Evolutionary conservation across 2,329 filamentous ascomycete genomes (phyloP), one percentile per base, ranked within the genome.

Genomic region (Stromatinia cepivora): DNA sequence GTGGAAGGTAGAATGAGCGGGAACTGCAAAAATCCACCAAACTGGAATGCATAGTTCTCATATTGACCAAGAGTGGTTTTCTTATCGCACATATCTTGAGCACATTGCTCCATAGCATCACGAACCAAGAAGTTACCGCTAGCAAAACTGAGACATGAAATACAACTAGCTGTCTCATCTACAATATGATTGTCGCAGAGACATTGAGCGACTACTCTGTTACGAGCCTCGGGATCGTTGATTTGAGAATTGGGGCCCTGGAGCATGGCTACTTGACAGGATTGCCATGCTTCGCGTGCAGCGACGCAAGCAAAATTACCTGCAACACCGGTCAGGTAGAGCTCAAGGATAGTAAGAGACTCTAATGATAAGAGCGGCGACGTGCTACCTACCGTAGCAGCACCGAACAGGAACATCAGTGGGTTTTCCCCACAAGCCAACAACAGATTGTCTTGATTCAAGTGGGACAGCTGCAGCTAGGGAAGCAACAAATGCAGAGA

Each of bases 1-100:
- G 45, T 31, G 8, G 58, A 64, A 28, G 66, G 66, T 7, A 69
- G 45, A 9, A 45, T 42, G 5, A 69, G 50, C 2, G 66, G 66
- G 7, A 69, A 69, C 2, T 46, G 9, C 20, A 64, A 11, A 3
- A 10, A 20, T 4, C 3, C 2, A 7, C 58, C 66, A 4, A 64
- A 69, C 22, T 56, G 28, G 8, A n/a, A 64, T 1, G 58, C 36
- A 36, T 46, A 11, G 3, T 36, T 56, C 9, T 68, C 57, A 68
- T 53, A 68, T 22, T 53, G n/a, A 22, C 22, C 4, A 3, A 64
- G 46, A 9, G 48, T 46, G 8, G 15, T 22, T 2, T 34, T 64
- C 46, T 52, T 52, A 25, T 39, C 31, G 46, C 61, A 64, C 28
- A 64, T 34, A n/a, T 52, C 28, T 7, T 52, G 17, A 28, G 61